Conservation (phyloP, 345 rosid genomes). For the Litchi chinensis region DNA sequence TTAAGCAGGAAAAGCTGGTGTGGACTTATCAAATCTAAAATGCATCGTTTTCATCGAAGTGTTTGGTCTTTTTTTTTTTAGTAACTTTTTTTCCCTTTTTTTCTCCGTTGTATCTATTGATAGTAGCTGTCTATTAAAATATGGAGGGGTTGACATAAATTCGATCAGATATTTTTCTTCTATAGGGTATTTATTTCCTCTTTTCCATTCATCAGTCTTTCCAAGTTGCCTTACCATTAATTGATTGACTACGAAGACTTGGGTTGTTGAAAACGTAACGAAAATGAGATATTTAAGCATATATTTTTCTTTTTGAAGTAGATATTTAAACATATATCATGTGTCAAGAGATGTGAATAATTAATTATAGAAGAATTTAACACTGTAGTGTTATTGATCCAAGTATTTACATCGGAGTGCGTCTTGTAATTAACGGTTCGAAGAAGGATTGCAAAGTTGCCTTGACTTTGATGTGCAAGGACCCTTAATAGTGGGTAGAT, state of each 20-base stretch:
- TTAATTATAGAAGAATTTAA: no score
- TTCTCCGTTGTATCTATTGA: not conserved
- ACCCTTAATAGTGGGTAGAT: not conserved
- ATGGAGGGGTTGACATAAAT: not conserved
- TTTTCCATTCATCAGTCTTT: not conserved
- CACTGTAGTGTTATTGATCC: no score
- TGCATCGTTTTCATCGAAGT: not conserved
- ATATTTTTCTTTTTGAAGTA: no score
- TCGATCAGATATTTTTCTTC: not conserved
- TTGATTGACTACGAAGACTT: no score
- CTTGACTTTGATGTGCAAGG: not conserved
- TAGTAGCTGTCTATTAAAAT: not conserved
- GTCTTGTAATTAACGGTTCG: no score
- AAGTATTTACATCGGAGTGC: no score
- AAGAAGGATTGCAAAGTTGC: not conserved
- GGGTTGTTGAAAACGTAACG: no score
- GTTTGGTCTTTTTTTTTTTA: not conserved
- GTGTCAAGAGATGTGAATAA: no score
- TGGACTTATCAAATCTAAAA: not conserved
- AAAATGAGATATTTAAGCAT: no score
- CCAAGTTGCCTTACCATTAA: no score
- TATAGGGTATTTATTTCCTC: not conserved
- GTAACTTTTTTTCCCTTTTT: not conserved
- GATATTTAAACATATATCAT: no score
- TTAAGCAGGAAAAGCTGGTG: not conserved